Evolutionary conservation across 306 rosid genomes (phyloP), one percentile per base, ranked within the genome.

Genomic region (Trifolium pratense): DNA sequence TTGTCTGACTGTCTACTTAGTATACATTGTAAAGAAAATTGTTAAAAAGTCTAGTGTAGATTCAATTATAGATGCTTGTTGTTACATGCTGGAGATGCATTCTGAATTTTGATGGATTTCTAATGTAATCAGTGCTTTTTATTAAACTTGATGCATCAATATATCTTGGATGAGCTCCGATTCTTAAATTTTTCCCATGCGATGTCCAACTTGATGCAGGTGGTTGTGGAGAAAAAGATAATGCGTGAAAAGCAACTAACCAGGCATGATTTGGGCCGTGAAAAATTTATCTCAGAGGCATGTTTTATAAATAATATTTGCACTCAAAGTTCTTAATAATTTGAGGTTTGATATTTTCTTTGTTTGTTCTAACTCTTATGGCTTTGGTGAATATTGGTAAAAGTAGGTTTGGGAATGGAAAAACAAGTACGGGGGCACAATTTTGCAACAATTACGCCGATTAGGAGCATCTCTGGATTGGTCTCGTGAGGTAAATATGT

Each of bases 381-480:
- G 40, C 67, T 39, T 73, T 77, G 65, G 53, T 67, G 73, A 73
- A 18, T 75, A 21, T 82, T 66, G 83, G 66, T 42, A 20, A 73
- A 20, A 84, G 78, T 70, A 94, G 98, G 98, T 94, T 23, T 94
- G 97, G 98, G 82, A 91, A 15, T 94, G 98, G 98, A 94, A 88
- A 86, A 66, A 88, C 71, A 87, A 86, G 85, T 83, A 89, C 49
- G 98, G 98, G 15, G 88, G 92, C 66, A 88, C 96, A 40, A 94
- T 94, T 69, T 83, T 91, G 60, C 82, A 87, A 79, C 97, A 94
- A 70, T 80, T 94, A 63, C 92, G 96, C 29, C 86, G 90, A 60
- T 85, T 94, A 73, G 98, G 98, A 80, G 96, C 95, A 68, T 94
- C 98, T 80, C 60, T 94, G 82, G 98, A 94, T 78, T 94, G 98